Conservation (phyloP, 805 yeast genomes). For the Ogataea trehaloabstinens region DNA sequence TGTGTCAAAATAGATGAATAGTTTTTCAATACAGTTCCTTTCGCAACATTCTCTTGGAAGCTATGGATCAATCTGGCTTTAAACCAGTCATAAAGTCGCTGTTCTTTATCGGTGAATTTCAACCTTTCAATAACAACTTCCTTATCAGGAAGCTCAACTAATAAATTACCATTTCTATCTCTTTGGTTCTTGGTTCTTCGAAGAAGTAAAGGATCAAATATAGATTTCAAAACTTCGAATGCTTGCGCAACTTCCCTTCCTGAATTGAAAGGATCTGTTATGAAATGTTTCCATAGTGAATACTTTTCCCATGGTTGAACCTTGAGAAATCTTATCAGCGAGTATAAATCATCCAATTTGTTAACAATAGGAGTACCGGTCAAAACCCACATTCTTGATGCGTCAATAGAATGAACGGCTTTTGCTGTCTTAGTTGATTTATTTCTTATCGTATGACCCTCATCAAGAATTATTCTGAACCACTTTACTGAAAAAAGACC, state of each 20-base stretch:
- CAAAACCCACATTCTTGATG: conserved; percentile 74
- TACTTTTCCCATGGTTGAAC: conserved; percentile 90
- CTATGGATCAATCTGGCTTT: conserved; percentile 63
- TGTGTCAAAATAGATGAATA: conserved; percentile 82
- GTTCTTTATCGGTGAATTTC: conserved; percentile 64
- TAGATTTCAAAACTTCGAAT: conserved; percentile 77
- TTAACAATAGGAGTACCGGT: conserved; percentile 95
- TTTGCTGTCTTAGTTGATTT: conserved; percentile 74
- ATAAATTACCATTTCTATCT: conserved; percentile 64
- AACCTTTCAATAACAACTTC: conserved; percentile 68
- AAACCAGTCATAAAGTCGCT: conserved; percentile 63
- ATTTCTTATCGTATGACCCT: conserved; percentile 87
- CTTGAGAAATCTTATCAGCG: conserved; percentile 68
- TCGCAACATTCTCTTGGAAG: conserved; percentile 54
- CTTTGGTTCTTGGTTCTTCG: conserved; percentile 87
- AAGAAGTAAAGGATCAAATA: conserved; percentile 76
- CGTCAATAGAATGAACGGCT: conserved; percentile 64
- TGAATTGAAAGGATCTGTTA: conserved; percentile 74
- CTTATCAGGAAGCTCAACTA: conserved; percentile 77
- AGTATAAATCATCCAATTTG: conserved; percentile 80
- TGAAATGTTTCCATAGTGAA: conserved; percentile 82
- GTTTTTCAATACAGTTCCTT: conserved; percentile 67
- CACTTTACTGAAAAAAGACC: conserved; percentile 75
- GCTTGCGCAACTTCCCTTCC: conserved; percentile 69
- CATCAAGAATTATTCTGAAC: conserved; percentile 73